These are phyloP conservation scores for Aspergillus pseudotamarii DNA, from an alignment of 2,329 filamentous ascomycete genomes.

Conservation along the genomic window DNA sequence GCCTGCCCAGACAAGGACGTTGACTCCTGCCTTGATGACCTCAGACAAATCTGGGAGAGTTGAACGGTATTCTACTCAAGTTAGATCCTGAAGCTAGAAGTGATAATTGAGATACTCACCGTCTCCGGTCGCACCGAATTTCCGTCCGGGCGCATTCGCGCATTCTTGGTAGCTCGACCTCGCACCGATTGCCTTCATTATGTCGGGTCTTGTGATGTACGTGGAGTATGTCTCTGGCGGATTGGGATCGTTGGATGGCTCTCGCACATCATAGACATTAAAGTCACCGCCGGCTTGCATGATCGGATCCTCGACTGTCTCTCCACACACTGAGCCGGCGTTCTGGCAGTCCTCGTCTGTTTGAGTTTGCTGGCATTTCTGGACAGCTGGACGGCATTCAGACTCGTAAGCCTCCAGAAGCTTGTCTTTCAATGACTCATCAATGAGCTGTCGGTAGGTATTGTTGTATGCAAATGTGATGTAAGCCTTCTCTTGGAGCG, in stretches of 20 bases:
- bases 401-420: constrained; percentile 39
- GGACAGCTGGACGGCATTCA: constrained; percentile 42
- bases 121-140: constrained; percentile 48
- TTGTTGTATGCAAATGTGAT: constrained; percentile 53
- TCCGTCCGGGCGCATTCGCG: constrained; percentile 37
- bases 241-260: constrained; percentile 39
- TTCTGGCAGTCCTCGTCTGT: constrained; percentile 34
- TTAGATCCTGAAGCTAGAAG: constrained; percentile 12
- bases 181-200: constrained; percentile 52
- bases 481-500: constrained; percentile 48
- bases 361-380: constrained; percentile 40
- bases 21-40: constrained; percentile 53
- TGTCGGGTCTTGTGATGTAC: constrained; percentile 43
- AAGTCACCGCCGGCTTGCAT: constrained; percentile 27
- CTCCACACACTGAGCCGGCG: constrained; percentile 40
- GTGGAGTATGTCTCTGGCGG: constrained; percentile 45
- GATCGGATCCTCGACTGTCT: constrained; percentile 41
- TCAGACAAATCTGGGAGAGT: constrained; percentile 49
- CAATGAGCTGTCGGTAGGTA: constrained; percentile 48
- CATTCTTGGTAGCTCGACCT: constrained; percentile 47
- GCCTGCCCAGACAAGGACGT: constrained; percentile 58
- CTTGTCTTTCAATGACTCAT: constrained; percentile 30
- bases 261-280: constrained; percentile 52
- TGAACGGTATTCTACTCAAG: constrained; percentile 43
- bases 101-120: constrained; percentile 21